These are phyloP conservation scores for Amylostereum chailletii DNA, from an alignment of 1,284 basidiomycete species.

Conservation along the genomic window DNA sequence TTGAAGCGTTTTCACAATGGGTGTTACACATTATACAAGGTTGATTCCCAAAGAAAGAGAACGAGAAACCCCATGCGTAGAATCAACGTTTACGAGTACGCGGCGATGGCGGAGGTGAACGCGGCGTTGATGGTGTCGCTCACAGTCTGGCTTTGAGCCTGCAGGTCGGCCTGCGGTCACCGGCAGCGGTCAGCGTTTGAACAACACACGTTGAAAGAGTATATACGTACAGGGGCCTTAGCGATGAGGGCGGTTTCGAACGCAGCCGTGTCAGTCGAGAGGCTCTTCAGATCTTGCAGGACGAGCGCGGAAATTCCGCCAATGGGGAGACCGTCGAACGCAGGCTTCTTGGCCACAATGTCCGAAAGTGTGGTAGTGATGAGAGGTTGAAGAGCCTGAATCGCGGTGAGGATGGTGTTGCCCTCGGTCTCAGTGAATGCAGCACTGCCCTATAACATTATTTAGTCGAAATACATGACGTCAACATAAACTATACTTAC, in stretches of 20 bases:
- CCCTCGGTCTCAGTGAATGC: background rate
- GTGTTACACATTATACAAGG: too few relatives aligned
- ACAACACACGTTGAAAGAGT: background rate
- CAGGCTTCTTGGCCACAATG: background rate
- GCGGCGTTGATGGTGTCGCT: background rate
- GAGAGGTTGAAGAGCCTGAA: background rate
- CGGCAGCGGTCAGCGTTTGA: background rate
- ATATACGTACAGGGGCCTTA: background rate
- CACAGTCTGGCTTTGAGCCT: background rate
- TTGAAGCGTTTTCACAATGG: too few relatives aligned
- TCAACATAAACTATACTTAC: background rate
- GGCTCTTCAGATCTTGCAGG: background rate
- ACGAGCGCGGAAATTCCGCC: background rate
- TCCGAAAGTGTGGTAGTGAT: background rate
- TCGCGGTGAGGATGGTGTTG: background rate
- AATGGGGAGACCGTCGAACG: background rate
- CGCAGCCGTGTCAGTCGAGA: background rate
- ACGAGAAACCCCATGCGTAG: too few relatives aligned
- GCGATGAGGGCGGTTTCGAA: background rate
- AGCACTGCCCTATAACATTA: background rate
- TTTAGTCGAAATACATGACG: background rate
- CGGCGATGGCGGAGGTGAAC: background rate
- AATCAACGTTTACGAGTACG: background rate
- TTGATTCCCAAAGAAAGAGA: too few relatives aligned
- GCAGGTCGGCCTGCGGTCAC: background rate